Evolutionary conservation across 2,329 filamentous ascomycete species (phyloP).

Genomic region (Trichoderma pleuroti): DNA sequence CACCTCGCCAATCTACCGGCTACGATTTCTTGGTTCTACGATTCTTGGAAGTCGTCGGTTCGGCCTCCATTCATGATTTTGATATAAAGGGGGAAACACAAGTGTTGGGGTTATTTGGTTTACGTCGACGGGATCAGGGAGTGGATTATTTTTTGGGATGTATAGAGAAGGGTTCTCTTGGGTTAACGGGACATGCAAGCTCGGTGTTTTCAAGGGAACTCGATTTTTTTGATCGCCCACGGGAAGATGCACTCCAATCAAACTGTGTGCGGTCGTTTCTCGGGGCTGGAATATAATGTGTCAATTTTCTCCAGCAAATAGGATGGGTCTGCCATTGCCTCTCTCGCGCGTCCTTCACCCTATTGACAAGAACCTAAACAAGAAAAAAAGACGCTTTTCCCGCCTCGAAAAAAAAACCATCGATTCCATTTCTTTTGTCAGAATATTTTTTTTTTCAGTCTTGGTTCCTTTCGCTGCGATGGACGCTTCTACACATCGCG

Average conservation of each 20-base stretch:
- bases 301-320: conserved; percentile 28
- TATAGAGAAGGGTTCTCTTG: conserved; percentile 34
- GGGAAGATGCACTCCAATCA: conserved; percentile 14
- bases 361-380: conserved; percentile 20
- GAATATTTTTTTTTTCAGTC: conserved; percentile 11
- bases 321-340: conserved; percentile 28
- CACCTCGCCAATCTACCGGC: conserved; percentile 35
- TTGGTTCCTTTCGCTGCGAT: conserved; percentile 8
- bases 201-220: conserved; percentile 21
- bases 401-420: conserved; percentile 22
- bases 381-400: conserved; percentile 25
- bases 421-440: conserved; percentile 20
- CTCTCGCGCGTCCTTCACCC: conserved; percentile 23
- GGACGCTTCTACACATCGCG: not conserved
- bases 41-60: conserved; percentile 39
- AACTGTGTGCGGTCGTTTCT: conserved; percentile 18
- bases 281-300: conserved; percentile 32
- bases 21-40: conserved; percentile 34
- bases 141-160: conserved; percentile 30
- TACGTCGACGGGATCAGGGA: conserved; percentile 24
- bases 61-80: conserved; percentile 38
- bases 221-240: conserved; percentile 18
- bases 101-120: conserved; percentile 32
- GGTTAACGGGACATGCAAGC: conserved; percentile 36
- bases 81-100: conserved; percentile 24